These are phyloP conservation scores for Harrya chromipes DNA, from an alignment of 768 basidiomycete species.

Conservation along the genomic window DNA sequence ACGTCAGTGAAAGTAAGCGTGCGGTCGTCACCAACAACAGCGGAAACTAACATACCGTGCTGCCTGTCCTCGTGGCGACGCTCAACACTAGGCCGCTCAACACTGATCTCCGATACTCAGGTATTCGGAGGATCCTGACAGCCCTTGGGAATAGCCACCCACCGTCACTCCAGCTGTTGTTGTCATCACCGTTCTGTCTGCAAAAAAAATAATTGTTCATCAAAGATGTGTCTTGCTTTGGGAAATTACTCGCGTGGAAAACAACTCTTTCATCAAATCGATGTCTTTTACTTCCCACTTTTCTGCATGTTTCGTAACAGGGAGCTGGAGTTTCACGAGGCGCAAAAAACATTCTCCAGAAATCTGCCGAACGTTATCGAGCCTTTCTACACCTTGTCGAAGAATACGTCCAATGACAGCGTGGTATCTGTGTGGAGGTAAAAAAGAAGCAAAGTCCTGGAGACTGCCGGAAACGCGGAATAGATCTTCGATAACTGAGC, in stretches of 20 bases:
- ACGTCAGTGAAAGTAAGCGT: constrained; percentile 18
- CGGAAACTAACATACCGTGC: constrained; percentile 57
- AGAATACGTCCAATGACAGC: constrained; percentile 61
- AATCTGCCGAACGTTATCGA: constrained; percentile 85
- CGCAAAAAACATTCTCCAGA: constrained; percentile 62
- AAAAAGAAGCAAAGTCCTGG: constrained; percentile 50
- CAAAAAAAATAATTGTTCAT: constrained; percentile 2
- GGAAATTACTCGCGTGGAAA: constrained; percentile 42
- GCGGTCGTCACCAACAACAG: constrained; percentile 5
- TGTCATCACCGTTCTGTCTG: constrained; percentile 35
- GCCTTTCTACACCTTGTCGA: constrained; percentile 86
- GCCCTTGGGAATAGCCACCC: constrained; percentile 73
- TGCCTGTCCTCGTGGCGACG: constrained; percentile 79
- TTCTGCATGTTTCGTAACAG: constrained; percentile 37
- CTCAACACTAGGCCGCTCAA: constrained; percentile 75
- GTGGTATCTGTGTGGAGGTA: constrained; percentile 58
- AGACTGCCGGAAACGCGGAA: constrained; percentile 43
- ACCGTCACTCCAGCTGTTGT: constrained; percentile 63
- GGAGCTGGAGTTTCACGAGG: constrained; percentile 48
- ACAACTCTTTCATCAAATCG: constrained; percentile 49
- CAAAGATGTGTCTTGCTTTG: neutral
- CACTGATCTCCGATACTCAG: constrained; percentile 57
- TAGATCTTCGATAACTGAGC: constrained; percentile 49
- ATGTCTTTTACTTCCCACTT: constrained; percentile 53
- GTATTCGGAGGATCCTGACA: constrained; percentile 60